A percentile compares a stretch with the other conserved stretches of the same genome.
Evolutionary conservation across 129 eudicot species (phyloP).

Genomic region (Helichrysum umbraculigerum): DNA sequence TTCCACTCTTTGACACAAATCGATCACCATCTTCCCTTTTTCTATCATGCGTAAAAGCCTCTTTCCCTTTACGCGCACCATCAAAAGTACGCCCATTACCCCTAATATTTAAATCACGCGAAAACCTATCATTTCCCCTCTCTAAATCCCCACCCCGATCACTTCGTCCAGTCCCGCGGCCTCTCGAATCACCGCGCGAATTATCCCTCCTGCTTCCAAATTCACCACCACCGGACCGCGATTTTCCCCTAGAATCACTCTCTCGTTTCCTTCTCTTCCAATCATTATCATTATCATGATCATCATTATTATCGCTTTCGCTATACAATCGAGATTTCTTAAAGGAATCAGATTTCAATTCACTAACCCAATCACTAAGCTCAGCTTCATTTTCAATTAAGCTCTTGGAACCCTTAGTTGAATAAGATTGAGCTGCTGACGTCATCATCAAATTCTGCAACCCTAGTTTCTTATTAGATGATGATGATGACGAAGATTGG

Average conservation of each 20-base stretch:
- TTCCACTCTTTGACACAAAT: constrained; percentile 22
- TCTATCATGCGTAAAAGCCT: not conserved
- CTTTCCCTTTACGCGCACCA: constrained; percentile 4
- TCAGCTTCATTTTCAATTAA: constrained; percentile 89
- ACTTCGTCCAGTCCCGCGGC: constrained; percentile 11
- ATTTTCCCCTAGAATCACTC: constrained; percentile 30
- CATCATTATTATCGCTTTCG: constrained; percentile 43
- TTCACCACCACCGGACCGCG: constrained; percentile 20
- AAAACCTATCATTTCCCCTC: constrained; percentile 26
- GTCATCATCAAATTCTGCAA: constrained; percentile 15
- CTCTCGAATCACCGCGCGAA: constrained; percentile 16
- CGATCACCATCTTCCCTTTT: constrained; percentile 20
- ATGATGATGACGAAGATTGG: constrained; percentile 27
- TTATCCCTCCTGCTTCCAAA: constrained; percentile 15
- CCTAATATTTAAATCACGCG: constrained; percentile 8
- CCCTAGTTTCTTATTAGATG: constrained; percentile 26
- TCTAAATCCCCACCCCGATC: constrained; percentile 27
- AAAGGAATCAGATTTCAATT: constrained; percentile 57
- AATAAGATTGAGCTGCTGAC: constrained; percentile 5
- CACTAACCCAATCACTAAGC: constrained; percentile 89
- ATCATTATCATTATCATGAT: constrained; percentile 1
- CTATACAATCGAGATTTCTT: constrained; percentile 43
- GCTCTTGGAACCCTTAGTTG: constrained; percentile 43
- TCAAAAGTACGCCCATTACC: constrained; percentile 15
- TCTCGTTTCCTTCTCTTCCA: constrained; percentile 55